These are phyloP conservation scores for Cicer judaicum DNA, from an alignment of 306 rosid species.

Conservation along the genomic window DNA sequence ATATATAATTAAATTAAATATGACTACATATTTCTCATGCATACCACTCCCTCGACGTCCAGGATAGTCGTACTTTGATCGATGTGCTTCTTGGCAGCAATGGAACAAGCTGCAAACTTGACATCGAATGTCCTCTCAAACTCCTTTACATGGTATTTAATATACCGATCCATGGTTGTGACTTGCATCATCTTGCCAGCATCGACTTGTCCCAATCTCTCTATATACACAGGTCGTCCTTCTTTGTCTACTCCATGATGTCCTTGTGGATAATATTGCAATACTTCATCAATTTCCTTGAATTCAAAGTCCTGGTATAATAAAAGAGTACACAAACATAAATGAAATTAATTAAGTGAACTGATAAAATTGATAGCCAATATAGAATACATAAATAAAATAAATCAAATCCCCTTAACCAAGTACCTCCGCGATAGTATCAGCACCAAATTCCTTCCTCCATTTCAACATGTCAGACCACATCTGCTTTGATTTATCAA, in stretches of 20 bases:
- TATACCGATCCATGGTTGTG: conserved; percentile 85
- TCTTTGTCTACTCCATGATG: conserved; percentile 96
- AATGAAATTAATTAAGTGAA: conserved; percentile 13
- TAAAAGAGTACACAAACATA: neutral
- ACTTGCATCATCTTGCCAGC: conserved; percentile 75
- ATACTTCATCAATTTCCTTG: conserved; percentile 70
- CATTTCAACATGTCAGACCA: conserved; percentile 89
- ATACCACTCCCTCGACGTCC: conserved; percentile 96
- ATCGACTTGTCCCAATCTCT: conserved; percentile 81
- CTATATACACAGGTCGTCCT: conserved; percentile 87
- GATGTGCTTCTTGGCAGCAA: conserved; percentile 86
- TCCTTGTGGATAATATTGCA: conserved; percentile 88
- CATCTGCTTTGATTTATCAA: conserved; percentile 87
- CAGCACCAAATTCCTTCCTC: conserved; percentile 88
- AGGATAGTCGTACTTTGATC: conserved; percentile 95
- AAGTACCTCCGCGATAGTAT: conserved; percentile 71
- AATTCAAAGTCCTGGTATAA: conserved; percentile 77
- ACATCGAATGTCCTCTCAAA: conserved; percentile 77
- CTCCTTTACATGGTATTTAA: conserved; percentile 80
- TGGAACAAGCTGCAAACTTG: conserved; percentile 92
- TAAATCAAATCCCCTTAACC: neutral
- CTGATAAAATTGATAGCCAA: neutral
- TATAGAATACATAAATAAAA: neutral
- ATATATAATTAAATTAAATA: neutral
- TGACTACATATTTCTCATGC: conserved; percentile 39